Evolutionary conservation across 1,284 basidiomycete species (phyloP), one percentile per base, ranked within the genome.

Genomic region (Rhodotorula glutinis): DNA sequence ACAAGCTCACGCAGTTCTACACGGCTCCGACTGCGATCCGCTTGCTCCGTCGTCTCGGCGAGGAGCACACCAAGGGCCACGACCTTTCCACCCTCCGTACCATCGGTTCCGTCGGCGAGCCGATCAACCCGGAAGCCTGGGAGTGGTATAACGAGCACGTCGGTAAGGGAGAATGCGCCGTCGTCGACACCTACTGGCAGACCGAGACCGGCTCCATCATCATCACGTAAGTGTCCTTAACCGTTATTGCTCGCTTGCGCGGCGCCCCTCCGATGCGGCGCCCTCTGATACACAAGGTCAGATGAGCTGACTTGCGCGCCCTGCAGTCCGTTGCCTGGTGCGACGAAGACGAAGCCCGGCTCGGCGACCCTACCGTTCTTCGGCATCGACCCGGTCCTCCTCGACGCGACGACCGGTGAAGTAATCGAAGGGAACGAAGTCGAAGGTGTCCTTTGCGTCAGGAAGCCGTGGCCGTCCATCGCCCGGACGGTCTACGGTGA

Each of bases 111-210:
- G 95, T 98, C 62, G 96, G 95, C 62, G 95, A 98, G 82, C 96
- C 96, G 10, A 98, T 98, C 83, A 98, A 98, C 82, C 94, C 95
- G 38, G 95, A 98, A 79, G 96, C 95, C 7, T 98, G 96, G 95
- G 86, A 94, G 77, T 98, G 95, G 95, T 97, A 95, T 82, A 90
- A 92, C 80, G 92, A 97, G 77, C 86, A 92, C 77, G 93, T 97
- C 64, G 96, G 95, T 40, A 85, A 86, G 76, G 83, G 82, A 72
- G 83, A 98, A 80, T 96, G 92, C 77, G 92, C 95, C 23, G 90
- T 98, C 74, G 93, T 98, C 66, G 95, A 98, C 75, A 76, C 75
- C 2, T 74, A 74, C 65, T 85, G 85, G 88, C 95, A 98, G 85
- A 98, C 95, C 4, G 95, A 98, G 82, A 98, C 94, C 0, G 95